Evolutionary conservation across 2,329 filamentous ascomycete species (phyloP), one percentile per base, ranked within the genome.

Genomic region (Colletotrichum sp.): DNA sequence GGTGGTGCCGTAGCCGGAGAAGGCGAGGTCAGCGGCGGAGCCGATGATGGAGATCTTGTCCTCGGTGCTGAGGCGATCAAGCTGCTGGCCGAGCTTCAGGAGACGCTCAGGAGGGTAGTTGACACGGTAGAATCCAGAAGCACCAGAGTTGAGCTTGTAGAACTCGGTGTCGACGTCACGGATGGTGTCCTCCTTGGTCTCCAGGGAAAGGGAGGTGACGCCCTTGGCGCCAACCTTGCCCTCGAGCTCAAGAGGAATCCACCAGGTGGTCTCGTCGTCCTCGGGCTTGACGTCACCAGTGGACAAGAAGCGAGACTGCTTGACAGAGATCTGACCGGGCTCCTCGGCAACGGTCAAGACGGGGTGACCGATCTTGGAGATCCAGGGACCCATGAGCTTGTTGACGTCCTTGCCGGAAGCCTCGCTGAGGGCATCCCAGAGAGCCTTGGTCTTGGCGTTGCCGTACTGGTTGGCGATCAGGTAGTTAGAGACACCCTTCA

Each of bases 1-100:
- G 0, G 96, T 98, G 6, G 92, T 95, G 66, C 94, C 93, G 82
- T 97, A 92, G 26, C 97, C 97, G 74, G 97, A 95, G 76, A 98
- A 92, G 49, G 97, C 96, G 78, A 99, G 91, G 67, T 97, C 96
- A 63, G 95, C 94, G 24, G 96, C 95, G 81, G 98, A 98, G 76
- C 95, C 96, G 75, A 98, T 92, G 69, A 98, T 92, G 55, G 95
- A 95, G 80, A 99, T 98, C 88, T 97, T 98, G 87, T 99, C 97
- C 83, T 96, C 92, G 8, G 94, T 93, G 78, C 90, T 95, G 28
- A 99, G 90, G 79, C 93, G 92, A 79, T 95, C 90, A 18, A 96
- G 93, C 80, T 95, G 93, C 69, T 92, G 90, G 74, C 95, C 94
- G 28, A 99, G 92, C 86, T 95, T 95, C 52, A 91, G 91, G 55